phyloP scores from a whole-genome alignment of 306 rosid species.

The Mimosa pudica region DNA sequence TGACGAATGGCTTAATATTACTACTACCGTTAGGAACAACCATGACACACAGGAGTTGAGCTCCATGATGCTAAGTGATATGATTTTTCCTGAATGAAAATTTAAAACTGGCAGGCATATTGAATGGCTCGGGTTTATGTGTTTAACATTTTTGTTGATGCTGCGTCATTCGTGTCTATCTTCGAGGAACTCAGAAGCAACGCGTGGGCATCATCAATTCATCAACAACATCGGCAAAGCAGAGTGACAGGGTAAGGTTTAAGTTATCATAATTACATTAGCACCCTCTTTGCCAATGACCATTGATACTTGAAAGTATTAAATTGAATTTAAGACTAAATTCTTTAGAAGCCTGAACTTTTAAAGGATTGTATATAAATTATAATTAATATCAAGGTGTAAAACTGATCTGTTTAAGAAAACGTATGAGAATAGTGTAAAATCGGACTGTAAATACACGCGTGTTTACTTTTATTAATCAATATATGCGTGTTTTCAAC shows the following conservation, averaged over 20 bases:
- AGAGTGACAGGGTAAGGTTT: neutral
- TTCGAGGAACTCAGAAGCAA: neutral
- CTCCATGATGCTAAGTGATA: neutral
- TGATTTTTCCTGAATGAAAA: neutral
- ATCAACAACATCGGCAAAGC: neutral
- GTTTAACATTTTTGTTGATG: neutral
- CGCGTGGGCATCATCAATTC: neutral
- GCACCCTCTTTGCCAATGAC: too few relatives aligned
- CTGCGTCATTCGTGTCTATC: neutral
- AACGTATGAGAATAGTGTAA: too few relatives aligned
- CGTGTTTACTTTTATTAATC: too few relatives aligned
- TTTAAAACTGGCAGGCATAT: too few relatives aligned
- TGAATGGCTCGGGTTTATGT: neutral
- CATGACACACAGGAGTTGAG: neutral
- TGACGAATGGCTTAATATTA: neutral
- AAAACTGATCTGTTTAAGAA: too few relatives aligned
- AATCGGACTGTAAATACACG: too few relatives aligned
- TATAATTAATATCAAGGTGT: too few relatives aligned
- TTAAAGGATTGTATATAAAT: too few relatives aligned
- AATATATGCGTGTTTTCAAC: too few relatives aligned
- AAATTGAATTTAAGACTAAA: too few relatives aligned
- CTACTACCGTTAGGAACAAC: neutral
- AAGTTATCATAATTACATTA: neutral
- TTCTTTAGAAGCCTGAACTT: too few relatives aligned
- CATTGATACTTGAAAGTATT: too few relatives aligned